Percentiles rank a stretch among this genome's conserved stretches.
These are phyloP conservation scores for Hyaloperonospora arabidopsidis DNA, from an alignment of 352 stramenopile genomes.

Conservation along the genomic window DNA sequence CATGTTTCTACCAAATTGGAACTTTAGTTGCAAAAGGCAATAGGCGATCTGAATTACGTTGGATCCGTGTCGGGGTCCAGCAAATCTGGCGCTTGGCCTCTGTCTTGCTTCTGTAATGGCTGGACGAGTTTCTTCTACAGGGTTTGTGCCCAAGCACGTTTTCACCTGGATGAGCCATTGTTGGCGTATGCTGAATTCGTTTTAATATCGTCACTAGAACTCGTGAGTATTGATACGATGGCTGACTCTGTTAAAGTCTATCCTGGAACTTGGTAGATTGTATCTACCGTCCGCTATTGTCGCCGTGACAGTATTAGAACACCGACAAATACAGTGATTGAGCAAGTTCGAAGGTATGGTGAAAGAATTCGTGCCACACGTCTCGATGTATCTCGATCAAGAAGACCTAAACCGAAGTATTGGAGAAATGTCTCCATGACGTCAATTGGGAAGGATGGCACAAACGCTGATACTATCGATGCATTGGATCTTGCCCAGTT, in stretches of 20 bases:
- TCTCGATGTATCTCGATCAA: constrained; percentile 52
- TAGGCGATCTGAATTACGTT: constrained; percentile 18
- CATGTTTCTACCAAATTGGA: constrained; percentile 55
- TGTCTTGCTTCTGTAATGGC: constrained; percentile 12
- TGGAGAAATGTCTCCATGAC: constrained; percentile 9
- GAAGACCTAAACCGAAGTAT: constrained; percentile 8
- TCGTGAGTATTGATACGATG: constrained; percentile 33
- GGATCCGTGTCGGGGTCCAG: background rate
- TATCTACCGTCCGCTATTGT: constrained; percentile 57
- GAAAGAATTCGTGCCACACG: constrained; percentile 34
- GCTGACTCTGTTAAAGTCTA: constrained; percentile 35
- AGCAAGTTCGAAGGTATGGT: constrained; percentile 30
- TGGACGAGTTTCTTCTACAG: constrained; percentile 43
- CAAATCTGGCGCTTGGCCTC: background rate
- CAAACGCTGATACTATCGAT: constrained; percentile 10
- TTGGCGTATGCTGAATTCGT: constrained; percentile 54
- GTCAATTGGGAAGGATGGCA: background rate
- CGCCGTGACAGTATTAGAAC: constrained; percentile 47
- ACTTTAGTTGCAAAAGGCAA: constrained; percentile 30
- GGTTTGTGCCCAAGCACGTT: constrained; percentile 46
- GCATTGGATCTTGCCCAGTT: constrained; percentile 37
- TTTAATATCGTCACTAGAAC: constrained; percentile 36
- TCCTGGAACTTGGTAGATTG: constrained; percentile 51
- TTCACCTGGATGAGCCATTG: constrained; percentile 74
- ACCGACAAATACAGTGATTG: constrained; percentile 34